Evolutionary conservation across 2,329 filamentous ascomycete genomes (phyloP), one percentile per base, ranked within the genome.

Genomic region (Fusarium penzigii): DNA sequence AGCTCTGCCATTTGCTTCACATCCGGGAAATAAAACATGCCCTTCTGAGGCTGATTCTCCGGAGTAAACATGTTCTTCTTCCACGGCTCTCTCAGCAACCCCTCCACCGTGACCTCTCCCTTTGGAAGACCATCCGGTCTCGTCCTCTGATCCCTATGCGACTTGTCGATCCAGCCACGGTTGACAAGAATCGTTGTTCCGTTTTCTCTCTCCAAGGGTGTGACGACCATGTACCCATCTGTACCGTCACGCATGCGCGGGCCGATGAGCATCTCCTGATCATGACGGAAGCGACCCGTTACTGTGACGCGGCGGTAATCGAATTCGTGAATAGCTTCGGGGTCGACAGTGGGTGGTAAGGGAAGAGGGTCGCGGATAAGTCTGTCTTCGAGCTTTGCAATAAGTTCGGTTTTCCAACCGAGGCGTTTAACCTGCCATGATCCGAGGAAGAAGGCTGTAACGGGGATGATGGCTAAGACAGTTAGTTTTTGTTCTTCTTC

Each of bases 51-150:
- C 62, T 84, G 79, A 65, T 99, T 99, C 0, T 89, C 86, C 0
- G 94, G 94, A 50, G 94, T 99, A 71, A 99, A 99, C 82, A 92
- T 88, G 71, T 99, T 99, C 80, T 93, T 96, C 81, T 96, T 94
- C 84, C 90, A 96, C 9, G 93, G 93, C 75, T 94, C 85, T 53
- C 94, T 76, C 69, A 99, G 70, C 69, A 99, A 66, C 0, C 94
- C 94, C 73, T 96, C 86, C 3, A 99, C 85, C 1, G 81, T 82
- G 10, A 97, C 86, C 65, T 88, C 84, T 0, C 85, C 90, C 44
- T 67, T 70, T 0, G 89, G 88, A 60, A 97, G 62, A 1, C 85
- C 85, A 20, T 85, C 82, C 0, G 80, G 75, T 20, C 90, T 75
- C 43, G 90, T 76, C 59, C 75, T 76, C 74, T 92, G 88, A 53